These are phyloP conservation scores for Cryptococcus jaspeensis DNA, from an alignment of 1,284 basidiomycete species.

Conservation along the genomic window DNA sequence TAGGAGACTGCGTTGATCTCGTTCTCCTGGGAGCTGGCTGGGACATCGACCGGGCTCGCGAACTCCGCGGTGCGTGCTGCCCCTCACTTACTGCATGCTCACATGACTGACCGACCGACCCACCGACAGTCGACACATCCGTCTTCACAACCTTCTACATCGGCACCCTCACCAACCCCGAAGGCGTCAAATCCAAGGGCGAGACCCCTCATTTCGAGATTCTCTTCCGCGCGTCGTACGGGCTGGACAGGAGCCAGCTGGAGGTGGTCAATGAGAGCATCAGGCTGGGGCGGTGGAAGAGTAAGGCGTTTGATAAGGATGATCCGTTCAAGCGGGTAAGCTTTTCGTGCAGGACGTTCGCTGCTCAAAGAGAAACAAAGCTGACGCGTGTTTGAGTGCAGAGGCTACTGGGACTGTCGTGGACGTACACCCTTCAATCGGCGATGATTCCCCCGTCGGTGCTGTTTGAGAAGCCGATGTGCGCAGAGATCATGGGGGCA, in stretches of 20 bases:
- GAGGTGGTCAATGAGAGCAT: slow-evolving; percentile 69
- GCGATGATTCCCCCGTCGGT: slow-evolving; percentile 60
- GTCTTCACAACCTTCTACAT: slow-evolving; percentile 77
- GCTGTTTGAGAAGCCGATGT: slow-evolving; percentile 63
- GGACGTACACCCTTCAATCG: slow-evolving; percentile 57
- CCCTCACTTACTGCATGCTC: background rate
- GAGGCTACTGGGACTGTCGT: slow-evolving; percentile 53
- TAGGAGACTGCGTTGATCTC: slow-evolving; percentile 78
- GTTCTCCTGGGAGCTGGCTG: slow-evolving; percentile 71
- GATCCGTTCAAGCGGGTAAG: slow-evolving; percentile 37
- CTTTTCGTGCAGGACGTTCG: slow-evolving; percentile 3
- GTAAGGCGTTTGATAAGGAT: slow-evolving; percentile 36
- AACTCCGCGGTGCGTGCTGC: slow-evolving; percentile 62
- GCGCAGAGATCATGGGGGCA: slow-evolving; percentile 73
- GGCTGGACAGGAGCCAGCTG: slow-evolving; percentile 62
- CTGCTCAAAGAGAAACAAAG: background rate
- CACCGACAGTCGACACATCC: slow-evolving; percentile 62
- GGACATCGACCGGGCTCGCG: slow-evolving; percentile 72
- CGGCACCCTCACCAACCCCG: slow-evolving; percentile 52
- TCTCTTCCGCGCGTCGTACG: slow-evolving; percentile 73
- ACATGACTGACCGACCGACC: slow-evolving; percentile 2
- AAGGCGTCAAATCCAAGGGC: slow-evolving; percentile 15
- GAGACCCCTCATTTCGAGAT: slow-evolving; percentile 63
- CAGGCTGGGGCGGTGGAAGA: slow-evolving; percentile 51
- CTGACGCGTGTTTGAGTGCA: slow-evolving; percentile 1